phyloP scores from a whole-genome alignment of 2,329 filamentous ascomycete genomes.

The Sordariomycetes sp. region DNA sequence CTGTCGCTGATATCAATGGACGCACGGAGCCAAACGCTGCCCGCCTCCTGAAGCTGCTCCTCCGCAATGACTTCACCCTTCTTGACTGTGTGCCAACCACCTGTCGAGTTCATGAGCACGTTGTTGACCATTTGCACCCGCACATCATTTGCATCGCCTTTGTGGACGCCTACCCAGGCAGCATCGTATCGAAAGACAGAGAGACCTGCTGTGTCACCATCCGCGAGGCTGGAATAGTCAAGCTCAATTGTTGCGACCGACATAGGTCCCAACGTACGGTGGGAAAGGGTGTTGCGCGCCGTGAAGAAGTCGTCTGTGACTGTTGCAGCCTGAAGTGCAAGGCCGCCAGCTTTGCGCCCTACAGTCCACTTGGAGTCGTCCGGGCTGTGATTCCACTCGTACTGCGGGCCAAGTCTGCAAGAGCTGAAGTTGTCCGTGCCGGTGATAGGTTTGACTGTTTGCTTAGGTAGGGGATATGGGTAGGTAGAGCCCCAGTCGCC shows the following conservation, averaged over 20 bases:
- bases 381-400: conserved; percentile 57
- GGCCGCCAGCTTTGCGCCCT: conserved; percentile 25
- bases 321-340: conserved; percentile 38
- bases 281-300: conserved; percentile 37
- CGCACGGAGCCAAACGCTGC: conserved; percentile 12
- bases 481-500: conserved; percentile 39
- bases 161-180: conserved; percentile 42
- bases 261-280: conserved; percentile 34
- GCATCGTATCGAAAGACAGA: conserved; percentile 42
- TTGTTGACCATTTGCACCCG: conserved; percentile 23
- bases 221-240: conserved; percentile 35
- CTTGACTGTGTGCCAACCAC: conserved; percentile 11
- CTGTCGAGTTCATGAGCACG: conserved; percentile 26
- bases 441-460: conserved; percentile 11
- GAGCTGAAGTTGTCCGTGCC: conserved; percentile 37
- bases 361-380: conserved; percentile 36
- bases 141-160: conserved; percentile 17
- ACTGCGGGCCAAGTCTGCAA: conserved; percentile 29
- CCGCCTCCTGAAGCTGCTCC: conserved; percentile 8
- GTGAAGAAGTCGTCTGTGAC: conserved; percentile 40
- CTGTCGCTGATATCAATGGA: conserved; percentile 13
- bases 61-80: conserved; percentile 12
- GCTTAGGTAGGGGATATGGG: conserved; percentile 18
- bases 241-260: conserved; percentile 38
- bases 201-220: conserved; percentile 43